Evolutionary conservation across 2,329 filamentous ascomycete genomes (phyloP).

Genomic region (Aspergillus japonicus): DNA sequence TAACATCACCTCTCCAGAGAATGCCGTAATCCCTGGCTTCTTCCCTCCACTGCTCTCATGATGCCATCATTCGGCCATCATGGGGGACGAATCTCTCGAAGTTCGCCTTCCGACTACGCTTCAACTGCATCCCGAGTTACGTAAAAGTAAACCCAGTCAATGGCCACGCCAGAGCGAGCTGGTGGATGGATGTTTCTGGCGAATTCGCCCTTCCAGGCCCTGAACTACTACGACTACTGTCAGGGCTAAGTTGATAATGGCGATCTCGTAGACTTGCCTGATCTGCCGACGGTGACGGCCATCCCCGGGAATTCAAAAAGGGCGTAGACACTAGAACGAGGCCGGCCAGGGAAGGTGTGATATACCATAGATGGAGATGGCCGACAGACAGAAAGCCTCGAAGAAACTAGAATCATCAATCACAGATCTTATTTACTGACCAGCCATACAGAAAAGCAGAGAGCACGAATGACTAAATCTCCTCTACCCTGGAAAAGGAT

Average conservation of each 20-base stretch:
- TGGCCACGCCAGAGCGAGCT: constrained; percentile 7
- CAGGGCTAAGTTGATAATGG: not conserved
- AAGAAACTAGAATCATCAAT: not conserved
- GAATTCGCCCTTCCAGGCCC: not conserved
- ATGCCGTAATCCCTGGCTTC: not conserved
- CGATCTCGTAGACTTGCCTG: not conserved
- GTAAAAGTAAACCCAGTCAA: constrained; percentile 37
- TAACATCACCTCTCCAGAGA: not conserved
- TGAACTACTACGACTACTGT: not conserved
- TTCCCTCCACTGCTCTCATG: not conserved
- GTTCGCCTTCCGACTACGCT: not conserved
- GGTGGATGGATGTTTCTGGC: constrained; percentile 17
- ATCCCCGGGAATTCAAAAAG: not conserved
- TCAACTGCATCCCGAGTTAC: constrained; percentile 37
- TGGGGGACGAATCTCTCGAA: not conserved
- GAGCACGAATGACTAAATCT: no score
- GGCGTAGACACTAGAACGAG: not conserved
- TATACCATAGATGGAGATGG: not conserved
- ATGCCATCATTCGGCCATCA: constrained; percentile 6
- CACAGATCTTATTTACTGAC: not conserved
- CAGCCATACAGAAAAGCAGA: not conserved
- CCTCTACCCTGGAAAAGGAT: not conserved
- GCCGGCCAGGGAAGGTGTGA: not conserved
- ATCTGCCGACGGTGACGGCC: constrained; percentile 5
- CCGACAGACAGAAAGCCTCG: not conserved